Evolutionary conservation across 192 early-diverging fungal genomes (phyloP).

Genomic region (Allomyces macrogynus): DNA sequence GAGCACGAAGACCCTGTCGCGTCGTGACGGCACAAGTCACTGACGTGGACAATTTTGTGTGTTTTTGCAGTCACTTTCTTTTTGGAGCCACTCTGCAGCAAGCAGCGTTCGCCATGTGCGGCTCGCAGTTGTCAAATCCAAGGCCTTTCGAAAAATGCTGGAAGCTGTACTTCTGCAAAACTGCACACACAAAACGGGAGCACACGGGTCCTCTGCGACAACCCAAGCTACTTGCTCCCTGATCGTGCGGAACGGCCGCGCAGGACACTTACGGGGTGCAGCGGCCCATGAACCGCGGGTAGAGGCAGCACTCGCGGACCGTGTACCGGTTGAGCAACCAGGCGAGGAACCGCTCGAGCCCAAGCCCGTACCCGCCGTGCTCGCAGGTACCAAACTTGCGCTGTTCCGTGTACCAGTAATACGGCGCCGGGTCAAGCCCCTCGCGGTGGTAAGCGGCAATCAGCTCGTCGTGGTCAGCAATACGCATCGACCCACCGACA

Average conservation of each 20-base stretch:
- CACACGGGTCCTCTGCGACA: no score
- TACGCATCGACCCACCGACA: slow-evolving; percentile 95
- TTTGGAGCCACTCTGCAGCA: no score
- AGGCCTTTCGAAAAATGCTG: background rate
- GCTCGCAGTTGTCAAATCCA: background rate
- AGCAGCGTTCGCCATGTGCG: no score
- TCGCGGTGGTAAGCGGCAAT: slow-evolving; percentile 68
- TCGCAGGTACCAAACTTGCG: slow-evolving; percentile 93
- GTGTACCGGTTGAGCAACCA: slow-evolving; percentile 84
- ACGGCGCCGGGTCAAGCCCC: slow-evolving; percentile 74
- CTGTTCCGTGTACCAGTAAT: slow-evolving; percentile 99
- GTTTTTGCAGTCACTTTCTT: no score
- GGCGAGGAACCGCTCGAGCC: slow-evolving; percentile 88
- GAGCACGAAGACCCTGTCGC: no score
- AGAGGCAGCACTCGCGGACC: slow-evolving; percentile 75
- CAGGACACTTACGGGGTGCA: slow-evolving; percentile 44
- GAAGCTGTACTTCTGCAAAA: background rate
- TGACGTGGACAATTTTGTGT: background rate
- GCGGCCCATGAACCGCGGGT: slow-evolving; percentile 77
- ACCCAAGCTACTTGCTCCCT: no score
- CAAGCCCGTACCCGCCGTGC: slow-evolving; percentile 95
- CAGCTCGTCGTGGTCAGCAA: slow-evolving; percentile 55
- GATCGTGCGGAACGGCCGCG: background rate
- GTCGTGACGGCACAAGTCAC: background rate
- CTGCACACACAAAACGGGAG: background rate